Percentiles rank a stretch among this genome's conserved stretches.
Evolutionary conservation across 1,284 basidiomycete species (phyloP).

Genomic region (Cronartium quercuum): DNA sequence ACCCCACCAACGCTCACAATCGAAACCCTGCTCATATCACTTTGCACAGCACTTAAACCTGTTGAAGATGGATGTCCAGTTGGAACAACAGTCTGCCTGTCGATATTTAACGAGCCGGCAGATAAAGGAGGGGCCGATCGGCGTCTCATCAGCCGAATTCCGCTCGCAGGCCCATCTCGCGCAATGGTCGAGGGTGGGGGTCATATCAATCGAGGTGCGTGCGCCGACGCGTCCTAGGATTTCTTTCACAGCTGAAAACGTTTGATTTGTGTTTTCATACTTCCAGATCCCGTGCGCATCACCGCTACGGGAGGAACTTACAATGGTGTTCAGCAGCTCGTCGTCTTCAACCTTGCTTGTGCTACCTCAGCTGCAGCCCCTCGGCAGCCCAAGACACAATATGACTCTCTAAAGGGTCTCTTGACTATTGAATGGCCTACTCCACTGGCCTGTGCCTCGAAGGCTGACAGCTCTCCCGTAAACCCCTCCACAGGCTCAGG

Average conservation of each 20-base stretch:
- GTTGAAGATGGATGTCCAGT: constrained; percentile 1
- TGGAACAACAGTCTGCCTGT: constrained; percentile 17
- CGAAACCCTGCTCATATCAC: constrained; percentile 9
- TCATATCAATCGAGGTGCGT: neutral
- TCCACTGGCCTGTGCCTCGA: neutral
- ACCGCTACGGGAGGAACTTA: constrained; percentile 1
- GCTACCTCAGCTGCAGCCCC: neutral
- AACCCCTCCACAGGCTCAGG: neutral
- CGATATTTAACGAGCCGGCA: constrained; percentile 7
- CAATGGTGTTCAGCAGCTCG: constrained; percentile 8
- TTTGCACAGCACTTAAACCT: constrained; percentile 5
- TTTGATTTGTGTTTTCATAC: neutral
- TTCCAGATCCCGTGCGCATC: neutral
- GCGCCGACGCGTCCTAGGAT: neutral
- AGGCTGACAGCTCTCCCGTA: neutral
- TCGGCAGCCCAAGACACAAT: neutral
- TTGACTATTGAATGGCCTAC: neutral
- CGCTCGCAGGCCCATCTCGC: neutral
- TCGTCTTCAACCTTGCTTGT: constrained; percentile 5
- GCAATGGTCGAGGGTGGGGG: neutral
- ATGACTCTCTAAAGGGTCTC: neutral
- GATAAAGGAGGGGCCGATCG: neutral
- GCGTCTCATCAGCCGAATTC: constrained; percentile 16
- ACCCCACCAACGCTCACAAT: constrained; percentile 24
- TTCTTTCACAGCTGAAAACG: neutral